phyloP scores from a whole-genome alignment of 192 early-diverging fungal species.

The Backusella australiensis region DNA sequence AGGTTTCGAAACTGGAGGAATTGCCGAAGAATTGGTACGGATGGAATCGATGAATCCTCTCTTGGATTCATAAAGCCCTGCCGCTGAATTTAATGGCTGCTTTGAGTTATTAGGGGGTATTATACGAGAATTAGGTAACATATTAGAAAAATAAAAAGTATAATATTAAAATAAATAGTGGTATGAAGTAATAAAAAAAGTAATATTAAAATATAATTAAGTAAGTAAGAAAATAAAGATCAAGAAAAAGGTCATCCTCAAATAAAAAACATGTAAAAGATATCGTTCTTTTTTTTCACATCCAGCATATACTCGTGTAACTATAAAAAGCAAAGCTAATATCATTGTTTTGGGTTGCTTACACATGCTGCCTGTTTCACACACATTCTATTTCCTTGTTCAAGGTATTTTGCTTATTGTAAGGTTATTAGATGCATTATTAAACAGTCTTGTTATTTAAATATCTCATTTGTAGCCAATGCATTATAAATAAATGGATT shows the following conservation, averaged over 20 bases:
- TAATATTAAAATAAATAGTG: neutral
- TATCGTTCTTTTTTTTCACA: neutral
- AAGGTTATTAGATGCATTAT: neutral
- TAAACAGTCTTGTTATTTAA: neutral
- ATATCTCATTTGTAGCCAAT: neutral
- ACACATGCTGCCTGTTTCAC: conserved; percentile 4
- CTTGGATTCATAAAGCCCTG: neutral
- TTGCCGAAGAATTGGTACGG: neutral
- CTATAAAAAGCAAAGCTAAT: neutral
- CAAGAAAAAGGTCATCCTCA: neutral
- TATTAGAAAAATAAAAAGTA: conserved; percentile 7
- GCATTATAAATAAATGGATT: neutral
- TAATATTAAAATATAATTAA: neutral
- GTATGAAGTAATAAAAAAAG: neutral
- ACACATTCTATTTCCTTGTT: neutral
- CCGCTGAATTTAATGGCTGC: neutral
- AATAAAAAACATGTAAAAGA: neutral
- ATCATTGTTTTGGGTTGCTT: neutral
- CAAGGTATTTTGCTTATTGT: neutral
- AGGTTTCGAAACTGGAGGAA: neutral
- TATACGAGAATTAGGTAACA: conserved; percentile 25
- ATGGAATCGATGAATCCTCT: conserved; percentile 9
- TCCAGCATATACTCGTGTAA: conserved; percentile 2
- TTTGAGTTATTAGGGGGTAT: neutral
- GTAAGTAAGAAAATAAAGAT: neutral